Evolutionary conservation across 306 rosid species (phyloP).

Genomic region (Fragaria ananassa): DNA sequence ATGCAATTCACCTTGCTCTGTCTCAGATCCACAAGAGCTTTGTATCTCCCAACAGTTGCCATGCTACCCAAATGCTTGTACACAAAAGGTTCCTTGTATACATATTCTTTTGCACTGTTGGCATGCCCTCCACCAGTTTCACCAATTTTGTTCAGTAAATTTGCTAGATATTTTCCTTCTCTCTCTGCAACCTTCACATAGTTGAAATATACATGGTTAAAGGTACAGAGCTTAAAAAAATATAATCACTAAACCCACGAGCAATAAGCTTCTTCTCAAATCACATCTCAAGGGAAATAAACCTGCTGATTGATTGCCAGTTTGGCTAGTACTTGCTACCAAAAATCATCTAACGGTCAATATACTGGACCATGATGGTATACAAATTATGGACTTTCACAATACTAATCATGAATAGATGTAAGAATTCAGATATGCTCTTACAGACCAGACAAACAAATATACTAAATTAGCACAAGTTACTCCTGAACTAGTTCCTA

Average conservation of each 20-base stretch:
- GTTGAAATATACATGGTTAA: constrained; percentile 8
- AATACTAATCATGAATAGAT: background rate
- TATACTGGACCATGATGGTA: background rate
- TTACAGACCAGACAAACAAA: background rate
- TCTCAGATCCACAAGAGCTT: constrained; percentile 98
- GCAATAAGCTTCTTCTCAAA: background rate
- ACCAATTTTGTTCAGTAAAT: constrained; percentile 65
- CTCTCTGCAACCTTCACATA: constrained; percentile 87
- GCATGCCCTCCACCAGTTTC: constrained; percentile 71
- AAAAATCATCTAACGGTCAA: background rate
- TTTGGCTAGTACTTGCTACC: background rate
- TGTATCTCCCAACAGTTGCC: constrained; percentile 89
- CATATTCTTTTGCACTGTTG: constrained; percentile 42
- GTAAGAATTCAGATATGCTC: background rate
- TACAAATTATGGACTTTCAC: background rate
- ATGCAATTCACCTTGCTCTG: constrained; percentile 63
- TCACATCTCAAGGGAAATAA: background rate
- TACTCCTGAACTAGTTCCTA: background rate
- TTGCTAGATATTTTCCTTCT: constrained; percentile 78
- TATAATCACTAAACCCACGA: background rate
- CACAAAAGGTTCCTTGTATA: constrained; percentile 66
- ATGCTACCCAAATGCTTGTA: constrained; percentile 94
- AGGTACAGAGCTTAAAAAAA: background rate
- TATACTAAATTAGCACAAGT: background rate
- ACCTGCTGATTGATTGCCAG: background rate